Conservation (phyloP, 2,329 filamentous ascomycete genomes). For the Stagonosporopsis vannaccii region DNA sequence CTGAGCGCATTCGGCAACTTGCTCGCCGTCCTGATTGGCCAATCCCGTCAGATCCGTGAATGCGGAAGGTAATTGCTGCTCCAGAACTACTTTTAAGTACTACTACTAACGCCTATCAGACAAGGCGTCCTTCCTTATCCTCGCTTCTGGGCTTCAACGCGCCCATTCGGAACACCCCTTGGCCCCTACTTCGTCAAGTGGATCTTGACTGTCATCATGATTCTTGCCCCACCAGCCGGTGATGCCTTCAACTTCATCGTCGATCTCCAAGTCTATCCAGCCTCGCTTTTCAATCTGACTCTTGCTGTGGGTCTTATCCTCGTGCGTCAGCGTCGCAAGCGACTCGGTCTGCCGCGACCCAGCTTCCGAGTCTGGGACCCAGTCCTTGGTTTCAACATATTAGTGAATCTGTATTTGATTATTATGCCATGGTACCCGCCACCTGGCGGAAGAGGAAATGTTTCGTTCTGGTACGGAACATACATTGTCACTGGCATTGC, state of each 20-base stretch:
- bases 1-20: conserved; percentile 67
- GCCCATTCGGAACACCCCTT: conserved; percentile 67
- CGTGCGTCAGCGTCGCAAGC: conserved; percentile 62
- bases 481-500: conserved; percentile 69
- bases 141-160: conserved; percentile 67
- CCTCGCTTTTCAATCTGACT: conserved; percentile 64
- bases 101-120: conserved; percentile 26
- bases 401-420: conserved; percentile 67
- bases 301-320: conserved; percentile 66
- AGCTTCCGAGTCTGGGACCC: conserved; percentile 68
- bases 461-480: conserved; percentile 76
- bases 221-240: conserved; percentile 65
- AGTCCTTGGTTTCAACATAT: conserved; percentile 65
- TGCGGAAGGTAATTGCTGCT: conserved; percentile 54
- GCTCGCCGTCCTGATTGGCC: conserved; percentile 62
- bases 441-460: conserved; percentile 66
- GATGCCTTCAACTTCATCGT: conserved; percentile 70
- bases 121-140: conserved; percentile 69
- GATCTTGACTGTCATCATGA: conserved; percentile 65
- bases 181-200: conserved; percentile 67
- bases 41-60: conserved; percentile 66
- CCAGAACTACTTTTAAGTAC: rapidly evolving
- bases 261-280: conserved; percentile 66
- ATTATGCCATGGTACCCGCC: conserved; percentile 77
- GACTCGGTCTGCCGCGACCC: conserved; percentile 56